A percentile compares a stretch with the other conserved stretches of the same genome.
phyloP scores from a whole-genome alignment of 495 filamentous ascomycete species.

The Lophiotrema nucula region DNA sequence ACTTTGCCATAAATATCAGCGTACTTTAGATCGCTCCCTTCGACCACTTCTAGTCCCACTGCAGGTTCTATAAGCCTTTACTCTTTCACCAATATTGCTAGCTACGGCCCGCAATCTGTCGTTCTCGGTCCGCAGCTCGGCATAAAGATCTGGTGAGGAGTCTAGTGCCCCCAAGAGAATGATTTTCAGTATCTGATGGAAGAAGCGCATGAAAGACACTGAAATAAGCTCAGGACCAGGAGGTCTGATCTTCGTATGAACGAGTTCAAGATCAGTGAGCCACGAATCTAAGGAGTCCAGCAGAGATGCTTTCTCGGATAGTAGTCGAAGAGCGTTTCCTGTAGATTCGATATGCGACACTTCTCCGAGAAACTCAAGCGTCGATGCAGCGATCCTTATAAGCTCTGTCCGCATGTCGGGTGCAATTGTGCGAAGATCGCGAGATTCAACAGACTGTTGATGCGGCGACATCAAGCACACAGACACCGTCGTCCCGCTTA shows the following conservation, averaged over 20 bases:
- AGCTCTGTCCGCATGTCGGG: conserved; percentile 22
- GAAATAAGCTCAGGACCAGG: conserved; percentile 4
- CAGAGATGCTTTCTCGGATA: conserved; percentile 18
- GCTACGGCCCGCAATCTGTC: conserved; percentile 8
- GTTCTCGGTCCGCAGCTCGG: conserved; percentile 8
- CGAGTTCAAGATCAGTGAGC: conserved; percentile 5
- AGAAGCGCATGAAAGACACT: conserved; percentile 13
- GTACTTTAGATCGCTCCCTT: background rate
- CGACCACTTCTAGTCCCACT: background rate
- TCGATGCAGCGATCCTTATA: conserved; percentile 11
- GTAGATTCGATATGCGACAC: conserved; percentile 10
- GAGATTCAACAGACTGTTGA: conserved; percentile 4
- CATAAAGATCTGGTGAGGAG: conserved; percentile 7
- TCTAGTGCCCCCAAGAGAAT: conserved; percentile 13
- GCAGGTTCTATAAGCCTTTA: conserved; percentile 15
- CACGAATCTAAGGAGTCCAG: conserved; percentile 14
- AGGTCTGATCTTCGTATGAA: conserved; percentile 2
- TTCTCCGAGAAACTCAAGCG: conserved; percentile 16
- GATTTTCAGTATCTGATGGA: conserved; percentile 20
- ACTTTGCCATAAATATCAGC: background rate
- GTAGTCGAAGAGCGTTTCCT: conserved; percentile 14
- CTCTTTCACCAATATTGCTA: conserved; percentile 11
- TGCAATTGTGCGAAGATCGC: conserved; percentile 16
- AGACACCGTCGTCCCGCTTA: conserved; percentile 2
- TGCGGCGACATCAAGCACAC: background rate